Percentiles rank a stretch among this genome's conserved stretches.
These are phyloP conservation scores for Neurospora sp. DNA, from an alignment of 495 filamentous ascomycete genomes.

Conservation along the genomic window DNA sequence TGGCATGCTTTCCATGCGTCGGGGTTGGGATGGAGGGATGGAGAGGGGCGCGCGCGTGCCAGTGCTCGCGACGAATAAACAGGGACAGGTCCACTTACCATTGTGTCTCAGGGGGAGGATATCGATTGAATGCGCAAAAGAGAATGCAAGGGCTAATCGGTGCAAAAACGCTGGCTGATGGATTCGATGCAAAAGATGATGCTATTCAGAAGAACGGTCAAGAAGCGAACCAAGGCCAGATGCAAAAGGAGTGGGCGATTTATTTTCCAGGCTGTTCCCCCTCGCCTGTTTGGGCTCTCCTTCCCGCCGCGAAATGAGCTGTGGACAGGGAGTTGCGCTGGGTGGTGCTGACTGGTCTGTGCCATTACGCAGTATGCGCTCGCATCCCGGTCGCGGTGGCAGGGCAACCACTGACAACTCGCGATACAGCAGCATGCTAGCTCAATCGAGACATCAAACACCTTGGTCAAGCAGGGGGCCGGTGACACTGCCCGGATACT, in stretches of 20 bases:
- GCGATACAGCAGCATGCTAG: slow-evolving; percentile 1
- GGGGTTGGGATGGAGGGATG: neutral
- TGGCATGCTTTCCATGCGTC: neutral
- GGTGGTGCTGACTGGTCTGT: slow-evolving; percentile 13
- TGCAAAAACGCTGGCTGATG: neutral
- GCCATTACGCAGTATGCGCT: slow-evolving; percentile 4
- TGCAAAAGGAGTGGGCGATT: slow-evolving; percentile 3
- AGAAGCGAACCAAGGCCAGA: slow-evolving; percentile 11
- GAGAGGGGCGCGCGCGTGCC: neutral
- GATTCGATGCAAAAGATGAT: slow-evolving; percentile 2
- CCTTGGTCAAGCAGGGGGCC: neutral
- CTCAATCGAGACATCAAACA: neutral
- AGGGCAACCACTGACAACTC: slow-evolving; percentile 22
- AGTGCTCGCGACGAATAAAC: neutral
- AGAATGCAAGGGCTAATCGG: neutral
- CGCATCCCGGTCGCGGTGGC: slow-evolving; percentile 10
- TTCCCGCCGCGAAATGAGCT: slow-evolving; percentile 12
- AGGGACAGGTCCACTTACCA: slow-evolving; percentile 12
- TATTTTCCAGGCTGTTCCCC: neutral
- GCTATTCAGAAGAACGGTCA: slow-evolving; percentile 9
- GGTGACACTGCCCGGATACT: neutral
- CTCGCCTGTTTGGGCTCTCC: neutral
- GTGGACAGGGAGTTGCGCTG: slow-evolving; percentile 9
- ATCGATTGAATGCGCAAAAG: slow-evolving; percentile 1
- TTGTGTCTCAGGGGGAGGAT: slow-evolving; percentile 16